Percentiles rank a stretch among this genome's conserved stretches.
These are phyloP conservation scores for Lipomyces sp. DNA, from an alignment of 805 yeast genomes.

Conservation along the genomic window DNA sequence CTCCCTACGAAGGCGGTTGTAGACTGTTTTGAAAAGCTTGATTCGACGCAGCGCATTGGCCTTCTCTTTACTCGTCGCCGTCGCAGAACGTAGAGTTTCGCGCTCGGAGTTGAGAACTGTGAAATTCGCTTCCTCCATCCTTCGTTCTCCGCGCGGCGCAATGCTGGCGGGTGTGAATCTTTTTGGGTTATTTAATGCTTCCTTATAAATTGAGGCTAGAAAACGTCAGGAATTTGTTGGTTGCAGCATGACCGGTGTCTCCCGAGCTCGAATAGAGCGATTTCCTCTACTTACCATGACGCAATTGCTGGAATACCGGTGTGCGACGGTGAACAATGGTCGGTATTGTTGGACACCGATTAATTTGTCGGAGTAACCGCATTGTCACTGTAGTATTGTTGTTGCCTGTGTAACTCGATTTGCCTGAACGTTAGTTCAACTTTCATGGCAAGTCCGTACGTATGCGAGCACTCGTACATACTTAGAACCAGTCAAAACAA, in stretches of 20 bases:
- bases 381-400: neutral
- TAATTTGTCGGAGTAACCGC: neutral
- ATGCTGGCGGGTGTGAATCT: neutral
- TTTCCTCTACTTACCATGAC: neutral
- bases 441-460: too few relatives aligned
- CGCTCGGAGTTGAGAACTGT: neutral
- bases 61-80: neutral
- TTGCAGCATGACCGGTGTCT: neutral
- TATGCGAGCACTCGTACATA: too few relatives aligned
- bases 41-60: neutral
- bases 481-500: too few relatives aligned
- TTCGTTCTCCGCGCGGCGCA: constrained; percentile 3
- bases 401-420: too few relatives aligned
- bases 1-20: neutral
- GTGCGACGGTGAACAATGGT: neutral
- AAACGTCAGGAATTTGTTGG: neutral
- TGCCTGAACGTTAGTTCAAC: too few relatives aligned
- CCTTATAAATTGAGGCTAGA: neutral
- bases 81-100: neutral
- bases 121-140: constrained; percentile 3
- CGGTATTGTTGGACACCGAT: constrained; percentile 1
- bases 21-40: neutral
- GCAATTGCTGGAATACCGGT: constrained; percentile 1
- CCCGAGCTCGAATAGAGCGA: too few relatives aligned
- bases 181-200: neutral